Percentiles rank a stretch among this genome's conserved stretches.
Evolutionary conservation across 2,329 filamentous ascomycete genomes (phyloP).

Genomic region (Colletotrichum lini): DNA sequence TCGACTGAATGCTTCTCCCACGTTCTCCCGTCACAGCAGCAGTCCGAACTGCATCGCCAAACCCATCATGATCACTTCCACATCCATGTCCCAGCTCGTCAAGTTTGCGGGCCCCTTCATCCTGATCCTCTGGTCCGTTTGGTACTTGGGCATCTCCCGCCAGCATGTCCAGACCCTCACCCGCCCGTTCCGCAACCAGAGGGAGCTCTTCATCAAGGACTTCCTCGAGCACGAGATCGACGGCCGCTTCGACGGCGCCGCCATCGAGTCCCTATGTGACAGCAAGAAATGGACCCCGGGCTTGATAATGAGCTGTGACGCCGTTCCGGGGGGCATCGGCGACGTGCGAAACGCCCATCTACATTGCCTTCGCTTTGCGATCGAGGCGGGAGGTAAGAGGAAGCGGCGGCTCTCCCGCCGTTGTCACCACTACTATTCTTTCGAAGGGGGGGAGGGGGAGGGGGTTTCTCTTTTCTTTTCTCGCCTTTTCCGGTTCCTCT

Average conservation of each 20-base stretch:
- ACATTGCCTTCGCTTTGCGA: conserved; percentile 61
- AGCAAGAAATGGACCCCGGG: conserved; percentile 56
- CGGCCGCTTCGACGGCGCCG: conserved; percentile 50
- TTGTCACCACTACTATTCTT: conserved; percentile 29
- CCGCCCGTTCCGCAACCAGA: conserved; percentile 51
- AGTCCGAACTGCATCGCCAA: conserved; percentile 3
- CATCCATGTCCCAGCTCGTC: conserved; percentile 46
- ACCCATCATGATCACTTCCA: conserved; percentile 43
- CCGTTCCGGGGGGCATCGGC: conserved; percentile 59
- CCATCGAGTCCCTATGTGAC: conserved; percentile 53
- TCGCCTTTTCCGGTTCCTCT: background rate
- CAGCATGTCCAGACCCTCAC: conserved; percentile 46
- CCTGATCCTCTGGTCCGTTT: conserved; percentile 47
- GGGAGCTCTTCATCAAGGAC: conserved; percentile 51
- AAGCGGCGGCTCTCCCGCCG: conserved; percentile 23
- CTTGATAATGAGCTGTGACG: conserved; percentile 59
- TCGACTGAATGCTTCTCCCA: conserved; percentile 4
- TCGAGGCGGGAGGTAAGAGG: conserved; percentile 61
- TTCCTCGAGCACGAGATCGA: conserved; percentile 53
- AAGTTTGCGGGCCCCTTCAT: conserved; percentile 45
- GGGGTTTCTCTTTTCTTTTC: no score
- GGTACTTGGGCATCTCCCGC: conserved; percentile 45
- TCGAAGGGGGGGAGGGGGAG: no score
- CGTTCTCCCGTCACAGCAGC: background rate
- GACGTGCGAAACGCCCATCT: conserved; percentile 61